Percentiles rank a stretch among this genome's conserved stretches.
Conservation (phyloP, 2,329 filamentous ascomycete genomes). For the Aureobasidium sp. region DNA sequence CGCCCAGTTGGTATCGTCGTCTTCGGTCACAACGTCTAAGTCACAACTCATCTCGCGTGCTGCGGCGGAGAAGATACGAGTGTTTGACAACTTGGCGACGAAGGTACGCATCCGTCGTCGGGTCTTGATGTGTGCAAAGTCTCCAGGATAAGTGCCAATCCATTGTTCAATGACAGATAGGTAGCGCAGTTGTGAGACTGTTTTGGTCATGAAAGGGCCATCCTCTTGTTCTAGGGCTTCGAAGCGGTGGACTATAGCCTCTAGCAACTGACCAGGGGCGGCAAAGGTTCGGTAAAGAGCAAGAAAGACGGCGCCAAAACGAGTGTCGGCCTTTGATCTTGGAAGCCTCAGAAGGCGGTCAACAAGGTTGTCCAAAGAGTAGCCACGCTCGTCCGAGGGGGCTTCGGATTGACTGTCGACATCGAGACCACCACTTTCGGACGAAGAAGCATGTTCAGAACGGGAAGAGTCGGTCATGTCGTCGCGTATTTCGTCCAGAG, state of each 20-base stretch:
- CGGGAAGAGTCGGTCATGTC: constrained; percentile 48
- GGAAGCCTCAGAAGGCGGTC: constrained; percentile 77
- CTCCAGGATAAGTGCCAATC: constrained; percentile 83
- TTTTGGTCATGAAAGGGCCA: constrained; percentile 63
- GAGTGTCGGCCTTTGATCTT: constrained; percentile 77
- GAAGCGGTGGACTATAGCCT: constrained; percentile 67
- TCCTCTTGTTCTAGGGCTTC: constrained; percentile 61
- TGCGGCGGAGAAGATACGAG: constrained; percentile 75
- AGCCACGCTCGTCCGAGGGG: constrained; percentile 50
- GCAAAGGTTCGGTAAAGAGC: constrained; percentile 93
- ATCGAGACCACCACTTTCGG: constrained; percentile 49
- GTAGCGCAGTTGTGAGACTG: constrained; percentile 72
- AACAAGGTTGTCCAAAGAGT: constrained; percentile 51
- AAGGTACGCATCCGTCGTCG: constrained; percentile 66
- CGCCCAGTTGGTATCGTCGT: constrained; percentile 93
- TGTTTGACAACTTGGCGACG: constrained; percentile 60
- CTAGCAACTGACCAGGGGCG: constrained; percentile 67
- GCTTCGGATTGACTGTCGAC: constrained; percentile 14
- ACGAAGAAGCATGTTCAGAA: constrained; percentile 55
- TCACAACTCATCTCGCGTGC: constrained; percentile 75
- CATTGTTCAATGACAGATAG: constrained; percentile 80
- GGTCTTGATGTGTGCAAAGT: constrained; percentile 75
- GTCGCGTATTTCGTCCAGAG: constrained; percentile 57
- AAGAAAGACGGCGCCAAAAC: constrained; percentile 82
- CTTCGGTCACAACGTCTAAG: constrained; percentile 66